These are phyloP conservation scores for Penicillium aurantiogriseum DNA, from an alignment of 2,329 filamentous ascomycete genomes.

Conservation along the genomic window DNA sequence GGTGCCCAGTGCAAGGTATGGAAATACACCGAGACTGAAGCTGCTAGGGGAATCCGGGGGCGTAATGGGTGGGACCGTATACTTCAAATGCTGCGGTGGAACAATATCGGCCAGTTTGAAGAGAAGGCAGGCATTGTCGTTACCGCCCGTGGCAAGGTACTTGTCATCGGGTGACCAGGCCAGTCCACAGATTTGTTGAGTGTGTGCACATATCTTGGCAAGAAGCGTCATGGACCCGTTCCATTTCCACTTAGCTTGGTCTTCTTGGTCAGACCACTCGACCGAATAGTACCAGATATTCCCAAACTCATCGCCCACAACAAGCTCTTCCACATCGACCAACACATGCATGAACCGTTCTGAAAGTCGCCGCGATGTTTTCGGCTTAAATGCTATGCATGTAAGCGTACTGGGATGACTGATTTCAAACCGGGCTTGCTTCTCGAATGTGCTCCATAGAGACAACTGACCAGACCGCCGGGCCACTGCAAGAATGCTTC, in stretches of 20 bases:
- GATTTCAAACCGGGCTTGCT: slow-evolving; percentile 70
- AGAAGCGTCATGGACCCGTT: slow-evolving; percentile 74
- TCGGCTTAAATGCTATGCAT: slow-evolving; percentile 78
- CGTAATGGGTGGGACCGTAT: slow-evolving; percentile 9
- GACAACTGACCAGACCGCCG: slow-evolving; percentile 73
- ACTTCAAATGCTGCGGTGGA: slow-evolving; percentile 16
- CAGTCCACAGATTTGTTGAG: slow-evolving; percentile 90
- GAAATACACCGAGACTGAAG: slow-evolving; percentile 20
- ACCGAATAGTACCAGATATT: slow-evolving; percentile 84
- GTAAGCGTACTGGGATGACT: slow-evolving; percentile 71
- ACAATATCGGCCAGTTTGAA: slow-evolving; percentile 67
- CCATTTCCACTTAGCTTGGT: slow-evolving; percentile 70
- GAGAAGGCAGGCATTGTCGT: slow-evolving; percentile 85
- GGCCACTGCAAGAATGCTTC: slow-evolving; percentile 80
- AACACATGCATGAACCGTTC: slow-evolving; percentile 47
- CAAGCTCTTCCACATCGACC: slow-evolving; percentile 74
- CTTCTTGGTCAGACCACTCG: slow-evolving; percentile 66
- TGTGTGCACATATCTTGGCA: slow-evolving; percentile 73
- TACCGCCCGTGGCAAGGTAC: slow-evolving; percentile 82
- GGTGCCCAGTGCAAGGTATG: slow-evolving; percentile 21
- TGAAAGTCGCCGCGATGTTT: slow-evolving; percentile 51
- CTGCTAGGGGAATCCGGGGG: slow-evolving; percentile 11
- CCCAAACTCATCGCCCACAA: slow-evolving; percentile 81
- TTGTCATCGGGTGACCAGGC: slow-evolving; percentile 76
- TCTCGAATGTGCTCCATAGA: slow-evolving; percentile 70